Conservation (phyloP, 805 yeast genomes). For the Monosporozyma unispora region DNA sequence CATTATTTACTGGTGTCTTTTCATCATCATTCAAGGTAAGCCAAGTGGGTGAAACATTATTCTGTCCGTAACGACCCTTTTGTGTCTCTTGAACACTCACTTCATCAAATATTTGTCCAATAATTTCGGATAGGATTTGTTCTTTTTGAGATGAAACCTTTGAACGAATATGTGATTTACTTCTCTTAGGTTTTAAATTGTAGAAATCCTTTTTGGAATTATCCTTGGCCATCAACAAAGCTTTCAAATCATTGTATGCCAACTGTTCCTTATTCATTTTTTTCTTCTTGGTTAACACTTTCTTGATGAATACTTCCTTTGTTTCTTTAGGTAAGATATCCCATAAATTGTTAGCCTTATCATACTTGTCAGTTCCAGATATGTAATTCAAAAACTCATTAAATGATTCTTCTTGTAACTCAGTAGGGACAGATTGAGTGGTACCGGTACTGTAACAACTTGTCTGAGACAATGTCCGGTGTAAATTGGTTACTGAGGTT, state of each 20-base stretch:
- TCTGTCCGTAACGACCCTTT: not conserved
- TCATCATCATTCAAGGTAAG: not conserved
- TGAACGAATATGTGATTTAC: not conserved
- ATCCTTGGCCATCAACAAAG: not conserved
- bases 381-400: constrained; percentile 7
- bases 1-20: not conserved
- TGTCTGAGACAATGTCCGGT: constrained; percentile 10
- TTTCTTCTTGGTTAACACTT: constrained; percentile 5
- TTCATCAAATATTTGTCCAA: constrained; percentile 5
- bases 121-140: not conserved
- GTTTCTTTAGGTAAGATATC: constrained; percentile 9
- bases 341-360: constrained; percentile 6
- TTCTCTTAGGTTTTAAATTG: not conserved
- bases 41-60: not conserved
- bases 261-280: not conserved
- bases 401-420: constrained; percentile 4
- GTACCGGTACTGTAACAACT: constrained; percentile 12
- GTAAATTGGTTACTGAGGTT: constrained; percentile 5
- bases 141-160: not conserved
- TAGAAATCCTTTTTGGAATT: not conserved
- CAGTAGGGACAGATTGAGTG: constrained; percentile 1
- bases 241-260: not conserved
- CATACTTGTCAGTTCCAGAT: constrained; percentile 2
- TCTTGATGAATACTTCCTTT: constrained; percentile 6
- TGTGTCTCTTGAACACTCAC: not conserved